Base-by-base conservation (phyloP, 2,329 filamentous ascomycete species). In the Neoarthrinium moseri region DNA sequence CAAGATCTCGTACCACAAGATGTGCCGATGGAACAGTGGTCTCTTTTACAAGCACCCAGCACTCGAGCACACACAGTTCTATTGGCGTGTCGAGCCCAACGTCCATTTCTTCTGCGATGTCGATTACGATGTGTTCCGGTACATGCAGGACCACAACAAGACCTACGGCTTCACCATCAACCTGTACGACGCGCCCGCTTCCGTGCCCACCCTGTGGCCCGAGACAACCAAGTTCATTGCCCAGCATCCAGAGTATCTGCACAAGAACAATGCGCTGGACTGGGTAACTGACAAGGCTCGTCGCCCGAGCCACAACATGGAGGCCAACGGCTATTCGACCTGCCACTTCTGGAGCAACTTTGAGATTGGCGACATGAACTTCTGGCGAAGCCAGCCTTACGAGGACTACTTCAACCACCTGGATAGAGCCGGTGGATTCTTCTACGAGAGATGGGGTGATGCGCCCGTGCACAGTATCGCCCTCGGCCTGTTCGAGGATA, bases 311-410 rank as follows among this genome's bases (percentile, higher is more conserved):
- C 87, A 95, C 66, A 89, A 90, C 62, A 65, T 77, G 44, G 82
- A 85, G 52, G 92, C 92, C 6, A 87, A 95, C 59, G 94, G 94
- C 26, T 99, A 96, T 74, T 95, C 90, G 26, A 97, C 94, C 3
- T 99, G 94, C 66, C 94, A 99, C 68, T 99, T 99, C 75, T 99
- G 94, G 94, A 94, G 86, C 60, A 99, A 99, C 69, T 99, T 99
- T 59, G 94, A 99, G 69, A 92, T 99, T 58, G 92, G 81, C 37
- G 90, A 96, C 66, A 81, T 99, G 79, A 81, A 81, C 52, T 96
- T 99, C 69, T 99, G 91, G 89, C 78, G 94, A 39, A 89, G 90
- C 62, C 82, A 91, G 64, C 78, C 83, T 36, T 99, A 99, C 63
- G 88, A 95, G 63, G 91, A 95, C 52, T 99, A 96, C 68, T 99